Percentiles rank a stretch among this genome's conserved stretches.
These are phyloP conservation scores for Alternaria sp. DNA, from an alignment of 2,329 filamentous ascomycete species.

Conservation along the genomic window DNA sequence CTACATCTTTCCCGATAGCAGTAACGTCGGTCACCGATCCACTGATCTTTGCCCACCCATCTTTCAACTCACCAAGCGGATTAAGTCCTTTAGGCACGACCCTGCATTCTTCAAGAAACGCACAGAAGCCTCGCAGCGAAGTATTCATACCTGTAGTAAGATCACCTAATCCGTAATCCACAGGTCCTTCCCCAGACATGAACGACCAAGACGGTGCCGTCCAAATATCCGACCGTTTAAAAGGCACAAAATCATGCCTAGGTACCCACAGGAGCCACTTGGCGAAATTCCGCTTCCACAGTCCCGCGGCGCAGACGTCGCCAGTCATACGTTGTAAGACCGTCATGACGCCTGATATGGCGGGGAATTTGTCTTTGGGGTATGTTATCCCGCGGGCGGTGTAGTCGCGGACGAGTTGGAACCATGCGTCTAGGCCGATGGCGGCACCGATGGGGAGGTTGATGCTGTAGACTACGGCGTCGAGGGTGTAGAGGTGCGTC, in stretches of 20 bases:
- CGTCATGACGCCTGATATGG: constrained; percentile 6
- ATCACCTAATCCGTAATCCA: not conserved
- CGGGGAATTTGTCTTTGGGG: constrained; percentile 13
- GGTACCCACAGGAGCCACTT: constrained; percentile 12
- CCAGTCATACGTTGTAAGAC: constrained; percentile 7
- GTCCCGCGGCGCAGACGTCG: constrained; percentile 10
- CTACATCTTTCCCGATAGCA: not conserved
- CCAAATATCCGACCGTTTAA: not conserved
- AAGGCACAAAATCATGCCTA: not conserved
- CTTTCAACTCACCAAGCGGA: constrained; percentile 11
- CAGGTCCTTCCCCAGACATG: constrained; percentile 1
- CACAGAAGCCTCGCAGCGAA: not conserved
- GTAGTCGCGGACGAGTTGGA: constrained; percentile 5
- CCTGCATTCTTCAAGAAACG: not conserved
- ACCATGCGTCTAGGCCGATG: not conserved
- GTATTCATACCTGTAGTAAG: not conserved
- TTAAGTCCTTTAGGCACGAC: constrained; percentile 9
- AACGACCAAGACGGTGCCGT: constrained; percentile 17
- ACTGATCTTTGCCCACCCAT: constrained; percentile 8
- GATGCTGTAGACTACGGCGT: not conserved
- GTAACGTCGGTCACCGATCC: not conserved
- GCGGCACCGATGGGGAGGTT: not conserved
- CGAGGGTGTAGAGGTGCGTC: not conserved
- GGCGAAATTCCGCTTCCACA: constrained; percentile 10
- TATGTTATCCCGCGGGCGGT: constrained; percentile 14